A percentile compares a stretch with the other conserved stretches of the same genome.
phyloP scores from a whole-genome alignment of 108 stramenopile species.

The Cyclotella cryptica region DNA sequence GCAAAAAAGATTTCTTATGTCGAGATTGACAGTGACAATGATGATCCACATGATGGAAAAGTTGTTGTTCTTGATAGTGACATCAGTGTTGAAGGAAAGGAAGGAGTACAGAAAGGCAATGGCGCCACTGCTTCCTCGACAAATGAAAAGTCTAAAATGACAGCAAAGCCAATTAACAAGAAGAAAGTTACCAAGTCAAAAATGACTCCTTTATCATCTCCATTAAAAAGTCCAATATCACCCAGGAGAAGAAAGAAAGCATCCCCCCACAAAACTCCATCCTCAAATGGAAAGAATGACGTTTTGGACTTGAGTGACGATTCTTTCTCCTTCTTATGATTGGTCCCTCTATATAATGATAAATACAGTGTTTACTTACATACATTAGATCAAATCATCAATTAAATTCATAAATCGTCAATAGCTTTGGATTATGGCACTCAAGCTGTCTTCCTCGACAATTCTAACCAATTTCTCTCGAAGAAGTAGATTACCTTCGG shows the following conservation, averaged over 20 bases:
- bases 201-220: neutral
- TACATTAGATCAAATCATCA: no score
- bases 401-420: no score
- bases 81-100: neutral
- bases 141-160: neutral
- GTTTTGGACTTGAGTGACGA: slow-evolving; percentile 22
- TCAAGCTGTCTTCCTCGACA: no score
- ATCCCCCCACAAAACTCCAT: slow-evolving; percentile 15
- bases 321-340: slow-evolving; percentile 21
- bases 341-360: no score
- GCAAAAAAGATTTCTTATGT: slow-evolving; percentile 1
- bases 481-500: no score
- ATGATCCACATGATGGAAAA: slow-evolving; percentile 38
- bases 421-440: no score
- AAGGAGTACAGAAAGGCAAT: neutral
- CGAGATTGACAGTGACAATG: slow-evolving; percentile 36
- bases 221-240: slow-evolving; percentile 14
- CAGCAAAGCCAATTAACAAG: neutral
- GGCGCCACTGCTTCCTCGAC: neutral
- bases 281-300: neutral
- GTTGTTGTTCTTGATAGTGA: slow-evolving; percentile 7
- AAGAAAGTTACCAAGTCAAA: slow-evolving; percentile 1
- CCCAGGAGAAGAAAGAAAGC: slow-evolving; percentile 23
- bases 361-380: no score
- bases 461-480: no score